Conservation (phyloP, 768 basidiomycete genomes). For the Termitomyces sp. region DNA sequence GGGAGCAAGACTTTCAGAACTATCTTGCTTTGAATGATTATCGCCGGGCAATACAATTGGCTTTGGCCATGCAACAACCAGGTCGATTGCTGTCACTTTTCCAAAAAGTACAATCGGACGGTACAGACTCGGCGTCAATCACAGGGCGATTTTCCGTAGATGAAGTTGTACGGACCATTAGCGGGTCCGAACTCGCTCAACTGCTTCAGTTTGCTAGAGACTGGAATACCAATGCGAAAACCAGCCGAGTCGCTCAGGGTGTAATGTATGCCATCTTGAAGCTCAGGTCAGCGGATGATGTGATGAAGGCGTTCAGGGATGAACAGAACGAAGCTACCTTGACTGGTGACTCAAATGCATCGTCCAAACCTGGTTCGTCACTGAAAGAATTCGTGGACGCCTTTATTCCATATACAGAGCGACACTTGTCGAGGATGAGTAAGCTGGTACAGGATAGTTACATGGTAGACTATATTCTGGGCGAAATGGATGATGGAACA, state of each 20-base stretch:
- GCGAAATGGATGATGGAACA: conserved; percentile 83
- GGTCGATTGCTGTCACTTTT: conserved; percentile 81
- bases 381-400: conserved; percentile 79
- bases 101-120: conserved; percentile 41
- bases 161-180: conserved; percentile 70
- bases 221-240: conserved; percentile 96
- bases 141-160: conserved; percentile 77
- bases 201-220: conserved; percentile 78
- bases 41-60: conserved; percentile 84
- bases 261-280: conserved; percentile 80
- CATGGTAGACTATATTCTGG: conserved; percentile 83
- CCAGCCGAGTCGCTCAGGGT: conserved; percentile 77
- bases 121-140: conserved; percentile 30
- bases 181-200: conserved; percentile 68
- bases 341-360: conserved; percentile 12
- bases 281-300: conserved; percentile 65
- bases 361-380: conserved; percentile 21
- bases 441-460: conserved; percentile 92
- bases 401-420: conserved; percentile 89
- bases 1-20: conserved; percentile 95
- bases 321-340: conserved; percentile 28
- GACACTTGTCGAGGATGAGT: conserved; percentile 84
- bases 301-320: conserved; percentile 60
- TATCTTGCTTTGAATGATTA: conserved; percentile 87
- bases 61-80: conserved; percentile 90